Evolutionary conservation across 495 filamentous ascomycete genomes (phyloP), one percentile per base, ranked within the genome.

Genomic region (Beverwykella pulmonaria): DNA sequence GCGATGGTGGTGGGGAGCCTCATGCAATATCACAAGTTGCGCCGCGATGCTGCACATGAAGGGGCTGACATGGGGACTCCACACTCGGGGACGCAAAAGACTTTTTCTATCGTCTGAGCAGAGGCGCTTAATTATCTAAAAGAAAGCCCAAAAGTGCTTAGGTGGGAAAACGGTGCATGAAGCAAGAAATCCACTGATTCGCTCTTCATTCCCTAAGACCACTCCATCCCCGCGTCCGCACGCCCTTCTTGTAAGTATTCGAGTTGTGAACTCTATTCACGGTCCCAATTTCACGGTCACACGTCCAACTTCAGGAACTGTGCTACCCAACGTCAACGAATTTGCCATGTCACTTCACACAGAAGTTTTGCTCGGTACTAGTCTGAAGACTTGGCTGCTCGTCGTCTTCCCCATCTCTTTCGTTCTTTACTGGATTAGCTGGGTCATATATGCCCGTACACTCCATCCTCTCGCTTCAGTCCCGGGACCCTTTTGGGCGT

Each of bases 401-500:
- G 39, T 44, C 9, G 39, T 44, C 9, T 14, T 44, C 17, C 39
- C 39, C 17, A 12, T n/a, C 3, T 9, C 39, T 12, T 44, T 44
- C 3, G 39, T n/a, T 15, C 17, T 29, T 6, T 63, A 63, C 52
- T 44, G 29, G 29, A 22, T 41, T 17, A 9, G 36, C 23, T 66
- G 63, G 63, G 29, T 53, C 12, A 22, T 60, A 46, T 66, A 60
- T 46, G 15, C 22, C 29, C 19, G 29, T 1, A 66, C 63, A 3
- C 20, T 66, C n/a, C 63, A 66, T 54, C 63, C 63, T 19, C 48
- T 66, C 19, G 54, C 63, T 25, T 19, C 20, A 23, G 56, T 66
- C 14, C 63, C 63, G 1, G 63, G 63, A 1, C 63, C 63, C 14
- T 47, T 66, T n/a, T 66, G 63, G 63, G 27, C 63, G 2, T 52